phyloP scores from a whole-genome alignment of 2,329 filamentous ascomycete species.

The Aspergillus arachidicola region DNA sequence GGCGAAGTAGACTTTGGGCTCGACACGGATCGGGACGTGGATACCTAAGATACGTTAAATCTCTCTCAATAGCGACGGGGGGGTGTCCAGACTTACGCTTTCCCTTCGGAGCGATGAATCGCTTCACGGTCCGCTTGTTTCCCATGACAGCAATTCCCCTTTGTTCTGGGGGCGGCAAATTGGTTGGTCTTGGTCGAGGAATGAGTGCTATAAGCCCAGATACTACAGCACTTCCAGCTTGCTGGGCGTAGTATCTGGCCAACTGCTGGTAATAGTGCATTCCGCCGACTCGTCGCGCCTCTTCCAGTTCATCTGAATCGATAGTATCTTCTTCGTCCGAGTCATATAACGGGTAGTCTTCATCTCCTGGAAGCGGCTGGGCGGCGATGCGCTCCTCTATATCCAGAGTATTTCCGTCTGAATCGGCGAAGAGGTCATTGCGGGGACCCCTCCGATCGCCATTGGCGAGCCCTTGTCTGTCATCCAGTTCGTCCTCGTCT shows the following conservation, averaged over 20 bases:
- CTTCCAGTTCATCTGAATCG: slow-evolving; percentile 73
- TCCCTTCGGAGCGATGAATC: slow-evolving; percentile 61
- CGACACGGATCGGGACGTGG: slow-evolving; percentile 91
- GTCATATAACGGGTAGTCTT: slow-evolving; percentile 87
- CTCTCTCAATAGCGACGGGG: background rate
- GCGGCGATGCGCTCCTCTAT: slow-evolving; percentile 80
- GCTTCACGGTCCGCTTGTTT: slow-evolving; percentile 49
- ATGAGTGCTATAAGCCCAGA: slow-evolving; percentile 50
- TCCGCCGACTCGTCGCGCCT: slow-evolving; percentile 75
- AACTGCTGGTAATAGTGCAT: slow-evolving; percentile 72
- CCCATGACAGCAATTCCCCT: slow-evolving; percentile 46
- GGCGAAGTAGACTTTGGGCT: slow-evolving; percentile 97
- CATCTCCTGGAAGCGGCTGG: slow-evolving; percentile 58
- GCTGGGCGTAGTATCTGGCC: slow-evolving; percentile 53
- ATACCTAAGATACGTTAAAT: slow-evolving; percentile 63
- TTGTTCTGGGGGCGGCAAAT: slow-evolving; percentile 39
- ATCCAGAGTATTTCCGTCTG: slow-evolving; percentile 60
- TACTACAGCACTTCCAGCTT: slow-evolving; percentile 49
- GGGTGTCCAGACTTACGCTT: slow-evolving; percentile 47
- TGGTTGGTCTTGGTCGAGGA: slow-evolving; percentile 54
- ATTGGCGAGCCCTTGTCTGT: slow-evolving; percentile 39
- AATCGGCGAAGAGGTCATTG: slow-evolving; percentile 51
- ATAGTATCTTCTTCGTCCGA: slow-evolving; percentile 84
- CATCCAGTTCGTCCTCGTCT: slow-evolving; percentile 59
- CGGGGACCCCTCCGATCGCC: slow-evolving; percentile 22